phyloP scores from a whole-genome alignment of 1,139 yeast genomes.

The Saccharomyces pastorianus region DNA sequence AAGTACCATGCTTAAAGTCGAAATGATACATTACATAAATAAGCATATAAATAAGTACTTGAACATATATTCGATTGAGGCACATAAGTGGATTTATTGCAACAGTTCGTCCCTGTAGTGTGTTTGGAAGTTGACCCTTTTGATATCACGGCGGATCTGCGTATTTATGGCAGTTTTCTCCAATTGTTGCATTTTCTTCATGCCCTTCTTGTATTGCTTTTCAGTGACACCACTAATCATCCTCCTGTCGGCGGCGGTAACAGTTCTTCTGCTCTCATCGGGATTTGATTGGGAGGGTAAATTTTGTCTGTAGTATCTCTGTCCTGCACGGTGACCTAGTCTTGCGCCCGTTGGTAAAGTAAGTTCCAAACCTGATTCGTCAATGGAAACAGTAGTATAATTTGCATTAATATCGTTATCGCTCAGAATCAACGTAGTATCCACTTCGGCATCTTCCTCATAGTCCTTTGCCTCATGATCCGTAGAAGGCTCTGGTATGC shows the following conservation, averaged over 20 bases:
- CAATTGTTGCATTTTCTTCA: conserved; percentile 38
- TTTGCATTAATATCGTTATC: conserved; percentile 26
- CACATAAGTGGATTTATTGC: conserved; percentile 13
- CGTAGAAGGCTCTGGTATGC: conserved; percentile 28
- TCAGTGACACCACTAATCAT: conserved; percentile 36
- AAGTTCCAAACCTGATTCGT: conserved; percentile 48
- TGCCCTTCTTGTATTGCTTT: conserved; percentile 38
- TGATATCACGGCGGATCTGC: conserved; percentile 41
- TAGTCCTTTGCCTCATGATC: conserved; percentile 21
- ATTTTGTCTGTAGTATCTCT: conserved; percentile 54
- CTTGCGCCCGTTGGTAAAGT: conserved; percentile 56
- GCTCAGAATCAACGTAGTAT: not conserved
- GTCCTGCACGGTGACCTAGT: conserved; percentile 59
- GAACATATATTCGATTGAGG: not conserved
- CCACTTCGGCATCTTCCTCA: conserved; percentile 20
- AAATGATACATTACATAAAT: not conserved
- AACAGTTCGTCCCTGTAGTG: conserved; percentile 60
- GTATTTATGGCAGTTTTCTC: conserved; percentile 43
- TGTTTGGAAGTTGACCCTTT: conserved; percentile 52
- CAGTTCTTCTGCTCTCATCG: conserved; percentile 35
- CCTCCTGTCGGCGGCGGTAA: conserved; percentile 54
- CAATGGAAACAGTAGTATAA: conserved; percentile 35
- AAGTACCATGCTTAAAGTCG: conserved; percentile 1
- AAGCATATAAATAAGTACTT: not conserved
- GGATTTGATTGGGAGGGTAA: conserved; percentile 25